A percentile compares a stretch with the other conserved stretches of the same genome.
phyloP scores from a whole-genome alignment of 805 yeast species.

The Alloascoidea hylecoeti region DNA sequence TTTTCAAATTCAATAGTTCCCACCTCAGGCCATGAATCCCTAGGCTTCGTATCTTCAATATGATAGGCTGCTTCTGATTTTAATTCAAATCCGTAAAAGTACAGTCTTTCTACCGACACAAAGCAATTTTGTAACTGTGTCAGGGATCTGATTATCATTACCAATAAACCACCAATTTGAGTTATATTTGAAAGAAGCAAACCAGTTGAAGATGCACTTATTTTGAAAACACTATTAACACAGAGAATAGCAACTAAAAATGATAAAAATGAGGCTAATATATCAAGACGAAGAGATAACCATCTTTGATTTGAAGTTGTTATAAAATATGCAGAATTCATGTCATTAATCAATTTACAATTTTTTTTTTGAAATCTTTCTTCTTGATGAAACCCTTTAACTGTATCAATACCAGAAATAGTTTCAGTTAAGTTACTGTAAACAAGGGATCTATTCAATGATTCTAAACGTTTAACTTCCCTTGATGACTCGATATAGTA shows the following conservation, averaged over 20 bases:
- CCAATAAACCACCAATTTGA: slow-evolving; percentile 39
- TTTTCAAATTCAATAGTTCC: slow-evolving; percentile 45
- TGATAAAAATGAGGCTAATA: slow-evolving; percentile 34
- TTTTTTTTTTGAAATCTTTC: slow-evolving; percentile 33
- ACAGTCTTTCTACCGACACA: slow-evolving; percentile 63
- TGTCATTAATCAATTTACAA: slow-evolving; percentile 31
- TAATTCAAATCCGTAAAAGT: slow-evolving; percentile 46
- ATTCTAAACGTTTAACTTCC: slow-evolving; percentile 67
- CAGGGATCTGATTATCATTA: slow-evolving; percentile 45
- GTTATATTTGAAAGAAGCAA: slow-evolving; percentile 49
- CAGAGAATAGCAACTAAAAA: slow-evolving; percentile 44
- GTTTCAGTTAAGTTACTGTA: slow-evolving; percentile 62
- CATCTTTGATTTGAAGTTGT: slow-evolving; percentile 61
- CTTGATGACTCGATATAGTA: slow-evolving; percentile 61
- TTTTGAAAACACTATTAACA: slow-evolving; percentile 42
- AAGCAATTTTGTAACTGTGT: slow-evolving; percentile 67
- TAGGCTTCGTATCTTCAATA: slow-evolving; percentile 27
- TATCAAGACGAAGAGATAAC: slow-evolving; percentile 50
- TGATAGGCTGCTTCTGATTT: slow-evolving; percentile 53
- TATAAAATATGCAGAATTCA: slow-evolving; percentile 56
- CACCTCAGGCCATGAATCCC: slow-evolving; percentile 45
- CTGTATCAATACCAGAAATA: slow-evolving; percentile 49
- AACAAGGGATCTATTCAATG: slow-evolving; percentile 54
- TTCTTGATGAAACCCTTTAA: slow-evolving; percentile 40
- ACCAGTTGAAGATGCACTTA: slow-evolving; percentile 45